These are phyloP conservation scores for Mortierella antarctica DNA, from an alignment of 192 early-diverging fungal genomes.

Conservation along the genomic window DNA sequence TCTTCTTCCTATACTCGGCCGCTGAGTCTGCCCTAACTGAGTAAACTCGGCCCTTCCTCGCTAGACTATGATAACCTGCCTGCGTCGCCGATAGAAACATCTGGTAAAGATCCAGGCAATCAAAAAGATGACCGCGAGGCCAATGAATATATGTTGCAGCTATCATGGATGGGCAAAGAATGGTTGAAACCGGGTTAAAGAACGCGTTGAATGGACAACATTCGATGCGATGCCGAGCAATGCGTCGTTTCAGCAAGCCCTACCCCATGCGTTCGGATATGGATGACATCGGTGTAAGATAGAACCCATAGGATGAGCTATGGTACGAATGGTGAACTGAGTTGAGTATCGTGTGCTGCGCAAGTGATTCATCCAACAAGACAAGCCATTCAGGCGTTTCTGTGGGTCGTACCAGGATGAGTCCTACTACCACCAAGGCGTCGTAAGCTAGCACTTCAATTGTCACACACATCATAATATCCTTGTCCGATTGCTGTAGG, in stretches of 20 bases:
- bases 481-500: no score
- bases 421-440: background rate
- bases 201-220: no score
- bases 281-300: background rate
- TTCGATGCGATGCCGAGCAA: no score
- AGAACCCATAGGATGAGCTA: conserved; percentile 8
- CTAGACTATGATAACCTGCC: background rate
- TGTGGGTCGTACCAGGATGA: background rate
- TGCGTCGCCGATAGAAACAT: background rate
- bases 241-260: no score
- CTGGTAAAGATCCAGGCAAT: conserved; percentile 9
- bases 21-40: no score
- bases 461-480: no score
- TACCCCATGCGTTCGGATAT: background rate
- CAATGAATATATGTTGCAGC: background rate
- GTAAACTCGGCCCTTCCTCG: no score
- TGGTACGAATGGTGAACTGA: no score
- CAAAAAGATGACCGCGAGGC: background rate
- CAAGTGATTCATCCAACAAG: no score
- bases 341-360: no score
- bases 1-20: no score
- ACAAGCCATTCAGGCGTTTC: no score
- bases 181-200: background rate
- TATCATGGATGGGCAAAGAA: background rate
- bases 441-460: background rate